Base-by-base conservation (phyloP, 208 protist species). In the Leishmania amazonensis region DNA sequence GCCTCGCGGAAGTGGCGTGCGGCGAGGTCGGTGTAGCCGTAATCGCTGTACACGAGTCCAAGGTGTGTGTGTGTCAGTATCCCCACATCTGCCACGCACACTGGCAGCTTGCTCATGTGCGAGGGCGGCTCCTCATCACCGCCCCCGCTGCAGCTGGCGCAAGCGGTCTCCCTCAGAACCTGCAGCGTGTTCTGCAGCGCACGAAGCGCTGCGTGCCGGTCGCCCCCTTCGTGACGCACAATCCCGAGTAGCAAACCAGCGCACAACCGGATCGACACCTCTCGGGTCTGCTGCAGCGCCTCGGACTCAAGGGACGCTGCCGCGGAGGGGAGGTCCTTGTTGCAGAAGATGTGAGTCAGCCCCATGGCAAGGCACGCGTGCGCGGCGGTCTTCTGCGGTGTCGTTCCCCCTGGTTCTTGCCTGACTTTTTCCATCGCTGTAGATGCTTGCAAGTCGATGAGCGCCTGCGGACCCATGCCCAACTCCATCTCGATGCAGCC, bases 11-110 rank as follows among this genome's bases (percentile, higher is more conserved):
- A 97, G 68, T 90, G 92, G 54, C 91, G 87, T 21, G 90, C 84
- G 19, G 96, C 95, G 35, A 94, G 80, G 74, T 96, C 93, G 67
- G 87, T 86, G 82, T 96, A 97, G 21, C 91, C 83, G 21, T 96
- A 76, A 21, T 92, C 88, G 47, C 73, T 77, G 80, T 97, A 97
- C 1, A 92, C 94, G 3, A 98, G 85, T 6, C 95, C 94, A 21
- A 94, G 77, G 72, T 84, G 89, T 65, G 97, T 92, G 49, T 95
- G 83, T 47, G 89, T 76, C n/a, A 90, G 79, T 6, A 78, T 45
- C 79, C 96, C 92, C 42, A 73, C 65, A 45, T 85, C 78, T 1
- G 78, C 31, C 0, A 79, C 70, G 24, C 88, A 65, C 17, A 92
- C 57, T 11, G 96, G 76, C 35, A 35, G 24, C 24, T 51, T 21